Conservation (phyloP, 2,329 filamentous ascomycete species). For the Colletotrichum sp. region DNA sequence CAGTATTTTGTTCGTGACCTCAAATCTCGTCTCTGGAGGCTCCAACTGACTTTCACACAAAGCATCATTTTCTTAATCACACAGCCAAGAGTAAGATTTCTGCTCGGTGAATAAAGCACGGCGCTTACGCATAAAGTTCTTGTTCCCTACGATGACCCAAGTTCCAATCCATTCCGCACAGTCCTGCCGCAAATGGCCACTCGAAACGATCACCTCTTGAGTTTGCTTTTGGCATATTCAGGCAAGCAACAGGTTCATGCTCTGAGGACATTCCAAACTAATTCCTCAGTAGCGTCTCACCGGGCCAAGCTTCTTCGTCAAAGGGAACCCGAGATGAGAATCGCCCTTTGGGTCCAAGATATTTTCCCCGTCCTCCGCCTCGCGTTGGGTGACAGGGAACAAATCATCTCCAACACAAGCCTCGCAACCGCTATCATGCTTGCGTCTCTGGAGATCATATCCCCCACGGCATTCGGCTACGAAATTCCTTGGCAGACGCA, state of each 20-base stretch:
- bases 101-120: not conserved
- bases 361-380: conserved; percentile 76
- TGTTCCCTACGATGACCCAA: conserved; percentile 55
- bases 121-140: conserved; percentile 46
- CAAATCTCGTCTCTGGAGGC: not conserved
- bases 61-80: conserved; percentile 75
- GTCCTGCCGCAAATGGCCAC: conserved; percentile 67
- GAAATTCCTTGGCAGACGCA: conserved; percentile 82
- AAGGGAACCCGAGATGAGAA: conserved; percentile 76
- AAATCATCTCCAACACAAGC: conserved; percentile 73
- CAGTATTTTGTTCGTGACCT: conserved; percentile 52
- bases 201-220: conserved; percentile 73
- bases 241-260: conserved; percentile 30
- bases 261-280: not conserved
- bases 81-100: conserved; percentile 67
- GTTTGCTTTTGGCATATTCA: conserved; percentile 80
- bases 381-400: conserved; percentile 65
- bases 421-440: conserved; percentile 87
- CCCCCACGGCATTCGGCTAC: conserved; percentile 81
- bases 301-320: conserved; percentile 77
- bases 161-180: conserved; percentile 58
- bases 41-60: conserved; percentile 10
- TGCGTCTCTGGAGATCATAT: conserved; percentile 82
- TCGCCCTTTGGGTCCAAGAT: conserved; percentile 80
- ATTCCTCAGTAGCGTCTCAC: conserved; percentile 66